Evolutionary conservation across 73 alveolate genomes (phyloP).

Genomic region (Effrenium voratum): DNA sequence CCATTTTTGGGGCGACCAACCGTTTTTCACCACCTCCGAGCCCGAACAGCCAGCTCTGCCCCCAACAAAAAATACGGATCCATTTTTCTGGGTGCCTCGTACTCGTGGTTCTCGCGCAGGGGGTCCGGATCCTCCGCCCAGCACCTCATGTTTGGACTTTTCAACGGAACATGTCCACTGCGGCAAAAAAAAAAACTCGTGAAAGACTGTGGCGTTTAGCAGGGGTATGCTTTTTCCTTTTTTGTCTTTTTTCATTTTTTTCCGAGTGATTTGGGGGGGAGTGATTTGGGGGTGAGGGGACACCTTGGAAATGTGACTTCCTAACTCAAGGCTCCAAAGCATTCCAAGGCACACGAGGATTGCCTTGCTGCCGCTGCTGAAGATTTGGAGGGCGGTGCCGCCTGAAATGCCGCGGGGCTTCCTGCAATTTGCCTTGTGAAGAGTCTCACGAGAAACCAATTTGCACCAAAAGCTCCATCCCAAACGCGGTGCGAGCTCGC

Average conservation of each 20-base stretch:
- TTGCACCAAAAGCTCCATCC: no score
- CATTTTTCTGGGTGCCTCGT: no score
- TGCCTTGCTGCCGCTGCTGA: slow-evolving; percentile 63
- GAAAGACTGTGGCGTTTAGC: not conserved
- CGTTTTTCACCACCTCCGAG: no score
- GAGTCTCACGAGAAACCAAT: no score
- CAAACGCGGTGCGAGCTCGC: no score
- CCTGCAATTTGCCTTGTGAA: no score
- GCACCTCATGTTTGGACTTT: not conserved
- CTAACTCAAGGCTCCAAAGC: not conserved
- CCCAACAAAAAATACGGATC: no score
- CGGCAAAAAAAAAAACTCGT: not conserved
- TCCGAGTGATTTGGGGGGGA: no score
- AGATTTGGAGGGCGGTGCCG: slow-evolving; percentile 55
- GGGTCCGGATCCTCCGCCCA: slow-evolving; percentile 86
- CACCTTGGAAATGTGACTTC: not conserved
- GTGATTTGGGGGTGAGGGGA: no score
- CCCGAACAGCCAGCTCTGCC: no score
- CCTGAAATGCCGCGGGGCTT: no score
- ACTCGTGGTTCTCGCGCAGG: slow-evolving; percentile 42
- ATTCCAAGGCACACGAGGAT: not conserved
- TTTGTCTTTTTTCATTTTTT: not conserved
- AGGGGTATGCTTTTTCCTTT: not conserved
- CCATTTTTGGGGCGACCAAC: no score
- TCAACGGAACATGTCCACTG: not conserved